phyloP scores from a whole-genome alignment of 2,329 filamentous ascomycete genomes.

The Myriosclerotinia duriaeana region DNA sequence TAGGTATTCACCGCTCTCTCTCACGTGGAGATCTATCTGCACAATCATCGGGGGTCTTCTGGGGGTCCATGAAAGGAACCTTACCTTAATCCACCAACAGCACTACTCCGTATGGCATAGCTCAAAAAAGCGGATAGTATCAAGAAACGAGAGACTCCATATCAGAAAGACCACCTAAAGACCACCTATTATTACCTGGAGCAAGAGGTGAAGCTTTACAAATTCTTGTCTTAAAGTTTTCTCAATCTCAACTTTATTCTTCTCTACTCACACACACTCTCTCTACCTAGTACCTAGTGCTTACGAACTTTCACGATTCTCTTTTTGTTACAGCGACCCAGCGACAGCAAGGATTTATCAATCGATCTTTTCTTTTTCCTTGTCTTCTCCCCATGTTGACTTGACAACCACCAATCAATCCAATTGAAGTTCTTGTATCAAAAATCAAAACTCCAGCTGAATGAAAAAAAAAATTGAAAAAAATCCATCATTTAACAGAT shows the following conservation, averaged over 20 bases:
- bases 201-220: not conserved
- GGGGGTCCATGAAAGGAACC: not conserved
- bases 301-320: not conserved
- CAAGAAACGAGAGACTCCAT: constrained; percentile 13
- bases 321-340: not conserved
- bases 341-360: not conserved
- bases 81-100: constrained; percentile 10
- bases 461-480: constrained; percentile 1
- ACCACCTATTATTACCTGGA: not conserved
- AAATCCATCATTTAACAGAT: not conserved
- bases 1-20: constrained; percentile 14
- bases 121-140: not conserved
- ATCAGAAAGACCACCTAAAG: not conserved
- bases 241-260: not conserved
- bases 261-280: not conserved
- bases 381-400: constrained; percentile 11
- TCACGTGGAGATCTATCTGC: constrained; percentile 7
- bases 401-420: constrained; percentile 14
- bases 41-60: constrained; percentile 14
- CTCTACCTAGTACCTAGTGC: not conserved
- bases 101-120: not conserved
- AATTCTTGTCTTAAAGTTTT: not conserved
- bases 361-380: not conserved
- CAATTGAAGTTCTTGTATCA: constrained; percentile 11
- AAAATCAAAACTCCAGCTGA: constrained; percentile 7